Percentiles rank a stretch among this genome's conserved stretches.
Evolutionary conservation across 495 filamentous ascomycete species (phyloP).

Genomic region (Penicillium cinerascens): DNA sequence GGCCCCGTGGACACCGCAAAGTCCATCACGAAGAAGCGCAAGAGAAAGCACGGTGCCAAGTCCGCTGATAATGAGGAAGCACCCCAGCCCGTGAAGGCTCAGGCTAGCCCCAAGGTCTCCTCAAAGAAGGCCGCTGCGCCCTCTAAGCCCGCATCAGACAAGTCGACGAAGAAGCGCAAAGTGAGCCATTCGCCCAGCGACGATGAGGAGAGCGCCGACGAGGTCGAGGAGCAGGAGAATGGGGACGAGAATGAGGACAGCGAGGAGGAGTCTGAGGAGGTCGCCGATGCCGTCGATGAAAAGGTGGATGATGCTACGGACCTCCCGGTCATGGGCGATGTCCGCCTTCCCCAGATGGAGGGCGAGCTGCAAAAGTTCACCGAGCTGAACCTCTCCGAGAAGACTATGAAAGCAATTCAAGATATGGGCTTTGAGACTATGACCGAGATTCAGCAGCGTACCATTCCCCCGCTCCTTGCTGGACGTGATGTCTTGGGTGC

Average conservation of each 20-base stretch:
- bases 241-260: slow-evolving; percentile 14
- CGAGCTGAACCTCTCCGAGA: slow-evolving; percentile 80
- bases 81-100: slow-evolving; percentile 26
- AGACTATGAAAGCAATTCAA: slow-evolving; percentile 81
- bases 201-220: slow-evolving; percentile 28
- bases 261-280: slow-evolving; percentile 22
- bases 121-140: slow-evolving; percentile 21
- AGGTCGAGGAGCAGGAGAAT: slow-evolving; percentile 20
- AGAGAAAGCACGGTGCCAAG: slow-evolving; percentile 50
- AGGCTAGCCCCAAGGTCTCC: slow-evolving; percentile 18
- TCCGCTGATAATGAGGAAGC: slow-evolving; percentile 25
- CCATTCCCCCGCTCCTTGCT: slow-evolving; percentile 82
- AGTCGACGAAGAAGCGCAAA: slow-evolving; percentile 37
- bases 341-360: slow-evolving; percentile 55
- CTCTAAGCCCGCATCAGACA: slow-evolving; percentile 20
- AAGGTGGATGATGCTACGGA: slow-evolving; percentile 30
- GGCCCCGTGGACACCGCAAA: slow-evolving; percentile 50
- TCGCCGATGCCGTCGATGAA: slow-evolving; percentile 22
- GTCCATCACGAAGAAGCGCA: slow-evolving; percentile 63
- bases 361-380: slow-evolving; percentile 61
- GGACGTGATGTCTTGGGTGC: slow-evolving; percentile 93
- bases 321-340: slow-evolving; percentile 47
- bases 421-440: slow-evolving; percentile 92
- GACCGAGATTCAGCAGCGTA: slow-evolving; percentile 91
- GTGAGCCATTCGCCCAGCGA: slow-evolving; percentile 31